Evolutionary conservation across 2,329 filamentous ascomycete genomes (phyloP), one percentile per base, ranked within the genome.

Genomic region (Colletotrichum sidae): DNA sequence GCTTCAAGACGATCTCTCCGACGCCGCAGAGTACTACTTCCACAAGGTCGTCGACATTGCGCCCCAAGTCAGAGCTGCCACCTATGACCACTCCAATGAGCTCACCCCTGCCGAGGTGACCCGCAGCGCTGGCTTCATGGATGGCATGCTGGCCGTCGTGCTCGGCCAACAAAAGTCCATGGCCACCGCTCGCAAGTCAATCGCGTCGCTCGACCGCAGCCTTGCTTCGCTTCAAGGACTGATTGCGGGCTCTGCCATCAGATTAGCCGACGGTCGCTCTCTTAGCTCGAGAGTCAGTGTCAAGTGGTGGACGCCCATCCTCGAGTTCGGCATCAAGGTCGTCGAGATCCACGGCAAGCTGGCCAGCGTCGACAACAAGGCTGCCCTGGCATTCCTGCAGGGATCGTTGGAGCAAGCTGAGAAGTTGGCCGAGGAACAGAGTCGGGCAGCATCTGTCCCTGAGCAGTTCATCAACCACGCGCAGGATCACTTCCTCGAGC

Each of bases 71-170:
- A 87, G 95, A 71, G 82, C 86, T 46, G 84, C 90, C 37, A 82
- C 88, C 9, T 84, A 89, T 68, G 90, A 93, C 55, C 93, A 97
- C 76, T 93, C 92, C 0, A 90, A 92, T 42, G 96, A 99, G 69
- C 80, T 99, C 44, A 97, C 91, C 49, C 85, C 89, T 46, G 90
- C 92, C 8, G 93, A 97, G 71, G 86, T 96, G 8, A 85, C 86
- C 46, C 87, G 94, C 72, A 94, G 93, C 74, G 86, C 92, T 53
- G 93, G 93, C 0, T 92, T 92, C 69, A 81, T 97, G n/a, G 96
- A 99, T 75, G 93, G 94, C 34, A 84, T 97, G 65, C 81, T 98
- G 37, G 84, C 90, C 65, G 79, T 88, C n/a, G 75, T 87, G 1
- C 73, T 92, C 11, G 78, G 80, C 4, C 92, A 94, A 74, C 84